Base-by-base conservation (phyloP, 352 stramenopile genomes). In the Pythium folliculosum region DNA sequence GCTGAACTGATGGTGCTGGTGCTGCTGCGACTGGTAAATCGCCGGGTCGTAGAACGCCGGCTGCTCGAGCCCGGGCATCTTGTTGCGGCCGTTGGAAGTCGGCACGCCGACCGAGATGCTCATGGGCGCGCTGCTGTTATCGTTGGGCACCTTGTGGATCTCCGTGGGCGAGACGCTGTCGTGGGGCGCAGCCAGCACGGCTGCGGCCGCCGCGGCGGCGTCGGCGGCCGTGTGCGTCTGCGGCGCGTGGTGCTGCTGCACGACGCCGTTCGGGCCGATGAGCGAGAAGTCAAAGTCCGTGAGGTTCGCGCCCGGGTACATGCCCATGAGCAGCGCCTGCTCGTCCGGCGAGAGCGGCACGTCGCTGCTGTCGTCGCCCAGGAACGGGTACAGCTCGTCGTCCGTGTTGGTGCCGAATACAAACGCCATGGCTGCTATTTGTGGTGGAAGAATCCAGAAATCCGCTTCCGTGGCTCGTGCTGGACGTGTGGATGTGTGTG, bases 221-320 rank as follows among this genome's bases (percentile, higher is more conserved):
- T 56, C 56, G 21, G 54, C 54, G 7, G 47, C 37, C 32, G 64
- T 47, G 48, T 63, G 63, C 9, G 72, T 17, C 35, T 62, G 56
- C 16, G 71, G 30, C 23, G 77, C 64, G 50, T 66, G 65, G 54
- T 71, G 76, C 30, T 82, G 72, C 38, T 76, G 78, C 43, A 85
- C 76, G 38, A 90, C 75, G 59, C 65, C 65, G 27, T 72, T 67
- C 19, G 65, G 65, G 8, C 59, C 59, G 5, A 82, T 86, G 3
- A 82, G 69, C 37, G 75, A 72, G 43, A 90, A 88, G 77, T 90
- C 82, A 59, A 90, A 76, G 68, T 90, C 82, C 25, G 76, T 74
- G 52, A 90, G 73, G 58, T 80, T 73, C 5, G 66, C 78, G 52
- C 78, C 60, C 0, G 78, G 77, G 71, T 88, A 89, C 32, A 84